A percentile compares a stretch with the other conserved stretches of the same genome.
phyloP scores from a whole-genome alignment of 169 alveolate species.

The Plasmodium cynomolgi region DNA sequence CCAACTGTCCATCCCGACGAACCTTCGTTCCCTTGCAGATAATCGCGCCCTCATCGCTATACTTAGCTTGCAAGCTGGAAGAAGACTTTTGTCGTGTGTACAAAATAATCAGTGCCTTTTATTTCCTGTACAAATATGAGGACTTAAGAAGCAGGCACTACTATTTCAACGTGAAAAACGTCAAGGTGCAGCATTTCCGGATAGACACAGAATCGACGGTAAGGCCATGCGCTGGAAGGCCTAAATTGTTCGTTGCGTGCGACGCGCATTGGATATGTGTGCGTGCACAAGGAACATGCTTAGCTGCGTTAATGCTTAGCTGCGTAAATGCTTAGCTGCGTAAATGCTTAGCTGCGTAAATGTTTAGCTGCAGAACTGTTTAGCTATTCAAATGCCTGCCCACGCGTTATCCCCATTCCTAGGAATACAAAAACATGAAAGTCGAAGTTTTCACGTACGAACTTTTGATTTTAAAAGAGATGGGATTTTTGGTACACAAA shows the following conservation, averaged over 20 bases:
- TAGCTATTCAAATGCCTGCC: neutral
- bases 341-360: neutral
- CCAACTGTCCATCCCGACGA: neutral
- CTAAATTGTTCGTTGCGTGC: neutral
- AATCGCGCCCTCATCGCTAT: conserved; percentile 89
- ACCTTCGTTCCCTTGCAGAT: conserved; percentile 71
- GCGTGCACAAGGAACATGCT: neutral
- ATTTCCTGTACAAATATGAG: conserved; percentile 78
- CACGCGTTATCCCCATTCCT: neutral
- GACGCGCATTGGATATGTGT: neutral
- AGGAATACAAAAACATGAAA: conserved; percentile 75
- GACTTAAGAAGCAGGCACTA: conserved; percentile 56
- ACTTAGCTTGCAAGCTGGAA: conserved; percentile 90
- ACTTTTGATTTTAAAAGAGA: conserved; percentile 88
- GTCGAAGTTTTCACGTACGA: conserved; percentile 89
- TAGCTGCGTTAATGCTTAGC: neutral
- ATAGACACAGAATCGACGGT: conserved; percentile 64
- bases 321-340: neutral
- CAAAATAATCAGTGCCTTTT: conserved; percentile 87
- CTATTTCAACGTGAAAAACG: conserved; percentile 65
- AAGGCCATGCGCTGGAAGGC: neutral
- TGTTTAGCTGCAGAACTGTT: neutral
- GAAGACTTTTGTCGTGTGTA: conserved; percentile 90
- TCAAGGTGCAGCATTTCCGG: conserved; percentile 36
- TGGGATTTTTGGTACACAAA: conserved; percentile 88